Percentiles rank a stretch among this genome's conserved stretches.
These are phyloP conservation scores for Phylloporus arenicola DNA, from an alignment of 768 basidiomycete genomes.

Conservation along the genomic window DNA sequence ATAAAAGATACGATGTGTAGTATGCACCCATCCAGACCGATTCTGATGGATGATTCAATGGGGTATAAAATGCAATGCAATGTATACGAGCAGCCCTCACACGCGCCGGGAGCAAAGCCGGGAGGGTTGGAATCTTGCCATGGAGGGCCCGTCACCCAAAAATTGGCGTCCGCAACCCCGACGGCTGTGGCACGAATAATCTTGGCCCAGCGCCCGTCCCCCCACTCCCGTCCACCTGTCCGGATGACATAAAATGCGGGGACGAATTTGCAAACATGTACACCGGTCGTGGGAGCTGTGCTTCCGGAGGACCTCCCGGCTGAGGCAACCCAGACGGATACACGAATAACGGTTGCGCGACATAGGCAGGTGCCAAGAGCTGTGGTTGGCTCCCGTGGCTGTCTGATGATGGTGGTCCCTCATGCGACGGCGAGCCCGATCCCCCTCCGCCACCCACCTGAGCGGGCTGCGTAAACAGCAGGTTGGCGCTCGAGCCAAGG, in stretches of 20 bases:
- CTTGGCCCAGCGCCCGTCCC: conserved; percentile 8
- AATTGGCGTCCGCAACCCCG: conserved; percentile 23
- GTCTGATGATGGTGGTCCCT: conserved; percentile 26
- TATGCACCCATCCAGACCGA: background rate
- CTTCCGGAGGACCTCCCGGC: conserved; percentile 21
- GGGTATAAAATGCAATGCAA: background rate
- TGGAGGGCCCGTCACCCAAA: conserved; percentile 15
- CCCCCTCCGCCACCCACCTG: conserved; percentile 9
- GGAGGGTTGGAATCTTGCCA: background rate
- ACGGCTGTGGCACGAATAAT: conserved; percentile 23
- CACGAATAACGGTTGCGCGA: background rate
- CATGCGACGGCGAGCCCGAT: conserved; percentile 29
- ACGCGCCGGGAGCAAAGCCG: background rate
- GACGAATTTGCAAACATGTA: conserved; percentile 26
- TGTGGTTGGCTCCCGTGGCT: conserved; percentile 28
- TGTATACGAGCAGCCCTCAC: background rate
- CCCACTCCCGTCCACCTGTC: conserved; percentile 11
- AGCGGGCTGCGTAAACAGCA: conserved; percentile 23
- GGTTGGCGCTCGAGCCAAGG: conserved; percentile 28
- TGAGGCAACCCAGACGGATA: conserved; percentile 17
- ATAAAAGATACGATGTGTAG: background rate
- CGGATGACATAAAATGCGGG: conserved; percentile 21
- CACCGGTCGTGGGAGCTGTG: conserved; percentile 23
- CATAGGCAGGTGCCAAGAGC: conserved; percentile 10
- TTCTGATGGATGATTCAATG: background rate